Evolutionary conservation across 2,329 filamentous ascomycete genomes (phyloP), one percentile per base, ranked within the genome.

Genomic region (Ophiostoma ulmi): DNA sequence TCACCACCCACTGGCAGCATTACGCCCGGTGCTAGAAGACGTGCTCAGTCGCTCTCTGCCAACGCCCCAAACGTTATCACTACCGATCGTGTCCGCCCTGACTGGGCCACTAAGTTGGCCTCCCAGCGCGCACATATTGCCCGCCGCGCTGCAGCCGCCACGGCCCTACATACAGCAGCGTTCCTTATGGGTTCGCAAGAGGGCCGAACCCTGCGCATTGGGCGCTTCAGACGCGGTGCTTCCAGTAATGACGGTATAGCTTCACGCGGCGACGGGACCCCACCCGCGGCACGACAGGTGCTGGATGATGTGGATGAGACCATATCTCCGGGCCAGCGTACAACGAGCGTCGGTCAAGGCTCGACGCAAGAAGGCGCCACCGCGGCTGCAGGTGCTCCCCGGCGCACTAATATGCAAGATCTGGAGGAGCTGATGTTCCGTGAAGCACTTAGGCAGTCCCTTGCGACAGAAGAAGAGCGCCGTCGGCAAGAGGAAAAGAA

Each of bases 361-460:
- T 77, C 80, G 0, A 77, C 77, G 1, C 78, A 35, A 7, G 35
- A 77, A 3, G 75, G 35, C 5, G n/a, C 55, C 68, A 5, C 38
- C 72, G 1, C 7, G 4, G 63, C 14, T n/a, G 20, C 76, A 71
- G 63, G 75, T 73, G 71, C 74, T 73, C 64, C 76, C 70, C 76
- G 83, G 72, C 79, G 84, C 65, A 78, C 77, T 70, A 85, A 92
- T 39, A 88, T 96, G 77, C 92, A 96, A 31, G 94, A 98, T 75
- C 85, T 98, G 0, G 95, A 99, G 78, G 94, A 97, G 67, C 91
- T 99, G 83, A 99, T 99, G 95, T 93, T 98, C 84, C 93, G 95
- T 85, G 95, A 99, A 79, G 95, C 95, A 0, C 96, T 99, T 67
- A 86, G 95, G 55, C 80, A 97, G 39, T 97, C 93, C 67, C 83